phyloP scores from a whole-genome alignment of 1,139 yeast genomes.

The Suhomyces yuchorum region DNA sequence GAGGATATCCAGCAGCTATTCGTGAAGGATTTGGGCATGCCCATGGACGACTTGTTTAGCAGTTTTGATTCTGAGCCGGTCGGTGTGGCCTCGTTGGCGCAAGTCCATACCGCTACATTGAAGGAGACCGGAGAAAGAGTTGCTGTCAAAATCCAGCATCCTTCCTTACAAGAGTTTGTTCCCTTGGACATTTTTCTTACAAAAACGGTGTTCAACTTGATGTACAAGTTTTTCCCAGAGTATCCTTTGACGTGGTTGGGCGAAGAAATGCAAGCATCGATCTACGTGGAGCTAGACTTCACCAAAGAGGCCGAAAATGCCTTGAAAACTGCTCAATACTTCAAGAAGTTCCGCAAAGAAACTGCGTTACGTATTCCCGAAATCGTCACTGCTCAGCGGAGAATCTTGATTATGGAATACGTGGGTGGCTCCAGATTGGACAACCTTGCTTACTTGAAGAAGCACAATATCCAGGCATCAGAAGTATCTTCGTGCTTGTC shows the following conservation, averaged over 20 bases:
- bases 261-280: slow-evolving; percentile 84
- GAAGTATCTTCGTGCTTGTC: slow-evolving; percentile 85
- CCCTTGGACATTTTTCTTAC: slow-evolving; percentile 87
- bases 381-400: slow-evolving; percentile 62
- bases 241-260: slow-evolving; percentile 93
- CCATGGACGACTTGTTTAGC: slow-evolving; percentile 64
- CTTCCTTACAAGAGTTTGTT: slow-evolving; percentile 80
- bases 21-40: slow-evolving; percentile 60
- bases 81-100: slow-evolving; percentile 96
- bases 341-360: slow-evolving; percentile 51
- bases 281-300: slow-evolving; percentile 87
- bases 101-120: slow-evolving; percentile 81
- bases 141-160: slow-evolving; percentile 95
- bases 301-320: slow-evolving; percentile 86
- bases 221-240: slow-evolving; percentile 85
- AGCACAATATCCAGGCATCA: slow-evolving; percentile 66
- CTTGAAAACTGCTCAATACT: slow-evolving; percentile 63
- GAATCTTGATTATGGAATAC: slow-evolving; percentile 88
- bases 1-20: slow-evolving; percentile 73
- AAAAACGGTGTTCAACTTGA: slow-evolving; percentile 68
- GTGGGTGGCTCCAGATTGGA: slow-evolving; percentile 83
- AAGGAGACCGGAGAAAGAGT: slow-evolving; percentile 66
- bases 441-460: slow-evolving; percentile 63
- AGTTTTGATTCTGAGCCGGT: slow-evolving; percentile 74
- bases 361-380: slow-evolving; percentile 84